Base-by-base conservation (phyloP, 75 land plant species). In the Pinus albicaulis region DNA sequence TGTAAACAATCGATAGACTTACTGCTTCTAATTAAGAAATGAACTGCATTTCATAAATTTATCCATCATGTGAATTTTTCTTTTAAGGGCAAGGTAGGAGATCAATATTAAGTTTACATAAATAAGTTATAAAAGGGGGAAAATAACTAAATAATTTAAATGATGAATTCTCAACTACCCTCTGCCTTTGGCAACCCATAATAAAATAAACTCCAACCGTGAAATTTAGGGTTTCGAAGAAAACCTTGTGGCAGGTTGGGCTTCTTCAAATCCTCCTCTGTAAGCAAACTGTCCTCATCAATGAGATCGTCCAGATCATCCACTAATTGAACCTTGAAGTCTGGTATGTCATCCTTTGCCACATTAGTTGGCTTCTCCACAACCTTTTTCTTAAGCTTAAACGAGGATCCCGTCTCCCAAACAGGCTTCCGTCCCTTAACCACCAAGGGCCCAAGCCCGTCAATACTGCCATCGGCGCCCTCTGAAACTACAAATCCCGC, bases 191-290 rank as follows among this genome's bases (percentile, higher is more conserved):
- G 2, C 53, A 48, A 2, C 53, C 53, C 53, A 11, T 10, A 10
- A 48, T 48, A 48, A 48, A 48, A 10, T 48, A 8, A 11, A 48
- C 11, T 48, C 13, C 53, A 48, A 48, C 0, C 12, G 11, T 10
- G 53, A 48, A 41, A 36, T 36, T 68, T 13, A 41, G 14, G 41
- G n/a, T 20, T 41, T 64, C 41, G 44, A 68, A 28, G 41, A 52
- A 68, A 19, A 68, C 74, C 74, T 75, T 68, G 38, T 73, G 94
- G 94, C 52, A 95, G 41, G 36, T 88, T 89, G 1, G 99, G 99
- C 65, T 83, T 90, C 88, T 85, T 91, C 87, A 93, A 77, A 59
- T 98, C 99, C 80, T 98, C 99, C 74, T 95, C 99, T 25, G 94
- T 98, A 23, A 98, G 81, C 34, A 98, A 89, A 25, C 87, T 89